Evolutionary conservation across 192 early-diverging fungal species (phyloP).

Genomic region (Backusella australiensis): DNA sequence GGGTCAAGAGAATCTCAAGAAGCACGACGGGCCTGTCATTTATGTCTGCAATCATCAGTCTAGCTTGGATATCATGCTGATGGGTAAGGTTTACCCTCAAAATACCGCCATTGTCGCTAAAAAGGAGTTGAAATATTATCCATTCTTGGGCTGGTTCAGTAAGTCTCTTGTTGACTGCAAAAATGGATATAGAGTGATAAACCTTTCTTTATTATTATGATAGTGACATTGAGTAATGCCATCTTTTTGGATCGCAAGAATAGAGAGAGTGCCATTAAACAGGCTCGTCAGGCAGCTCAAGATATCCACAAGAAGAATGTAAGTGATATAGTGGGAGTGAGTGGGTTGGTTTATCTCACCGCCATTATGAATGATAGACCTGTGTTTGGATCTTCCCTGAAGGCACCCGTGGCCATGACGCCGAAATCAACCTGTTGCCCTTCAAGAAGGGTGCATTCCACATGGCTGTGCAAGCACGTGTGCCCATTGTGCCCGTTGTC

Average conservation of each 20-base stretch:
- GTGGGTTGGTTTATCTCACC: too few species aligned
- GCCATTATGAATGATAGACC: slow-evolving; percentile 31
- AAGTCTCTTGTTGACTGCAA: slow-evolving; percentile 23
- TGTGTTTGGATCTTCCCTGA: slow-evolving; percentile 90
- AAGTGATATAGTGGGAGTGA: slow-evolving; percentile 19
- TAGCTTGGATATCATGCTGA: slow-evolving; percentile 68
- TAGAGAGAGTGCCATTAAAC: slow-evolving; percentile 69
- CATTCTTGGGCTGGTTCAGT: slow-evolving; percentile 76
- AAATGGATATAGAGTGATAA: too few species aligned
- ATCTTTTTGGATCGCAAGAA: slow-evolving; percentile 90
- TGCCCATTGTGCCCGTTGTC: slow-evolving; percentile 89
- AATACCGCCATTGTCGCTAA: slow-evolving; percentile 71
- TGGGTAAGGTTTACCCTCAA: slow-evolving; percentile 65
- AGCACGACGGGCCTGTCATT: slow-evolving; percentile 48
- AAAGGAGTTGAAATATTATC: slow-evolving; percentile 63
- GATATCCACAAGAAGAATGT: slow-evolving; percentile 73
- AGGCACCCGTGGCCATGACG: slow-evolving; percentile 79
- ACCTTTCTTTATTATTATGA: not conserved
- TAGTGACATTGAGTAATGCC: slow-evolving; percentile 75
- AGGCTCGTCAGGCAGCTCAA: slow-evolving; percentile 71
- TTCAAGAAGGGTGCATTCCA: slow-evolving; percentile 99
- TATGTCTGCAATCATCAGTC: slow-evolving; percentile 85
- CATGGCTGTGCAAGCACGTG: slow-evolving; percentile 78
- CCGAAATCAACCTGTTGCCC: slow-evolving; percentile 70
- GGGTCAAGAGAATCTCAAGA: slow-evolving; percentile 57